These are phyloP conservation scores for Chlorella sp. DNA, from an alignment of 139 green algal species.

Conservation along the genomic window DNA sequence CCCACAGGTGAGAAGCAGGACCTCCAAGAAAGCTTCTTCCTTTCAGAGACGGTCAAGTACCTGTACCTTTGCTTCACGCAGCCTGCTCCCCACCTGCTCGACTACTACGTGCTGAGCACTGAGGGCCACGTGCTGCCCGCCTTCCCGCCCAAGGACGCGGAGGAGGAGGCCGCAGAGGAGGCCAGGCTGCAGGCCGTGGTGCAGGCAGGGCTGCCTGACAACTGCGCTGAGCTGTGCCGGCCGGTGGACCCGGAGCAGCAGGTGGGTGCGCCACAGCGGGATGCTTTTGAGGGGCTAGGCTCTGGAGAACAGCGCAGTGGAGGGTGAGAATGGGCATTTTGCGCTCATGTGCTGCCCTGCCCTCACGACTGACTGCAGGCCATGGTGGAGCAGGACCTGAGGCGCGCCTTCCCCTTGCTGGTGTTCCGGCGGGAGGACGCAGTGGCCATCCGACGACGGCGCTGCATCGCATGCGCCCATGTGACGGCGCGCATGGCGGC, in stretches of 20 bases:
- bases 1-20: constrained; percentile 57
- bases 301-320: too few relatives aligned
- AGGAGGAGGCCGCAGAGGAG: neutral
- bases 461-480: constrained; percentile 31
- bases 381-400: constrained; percentile 15
- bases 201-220: neutral
- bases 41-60: constrained; percentile 88
- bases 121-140: constrained; percentile 61
- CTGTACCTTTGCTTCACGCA: constrained; percentile 70
- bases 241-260: neutral
- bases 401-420: constrained; percentile 42
- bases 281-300: too few relatives aligned
- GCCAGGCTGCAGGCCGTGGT: neutral
- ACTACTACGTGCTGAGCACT: constrained; percentile 54
- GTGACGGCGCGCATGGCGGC: constrained; percentile 19
- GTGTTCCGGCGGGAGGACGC: constrained; percentile 16
- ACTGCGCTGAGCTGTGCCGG: neutral
- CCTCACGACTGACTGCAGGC: neutral
- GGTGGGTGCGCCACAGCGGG: neutral
- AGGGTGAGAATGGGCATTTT: neutral
- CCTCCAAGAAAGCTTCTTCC: constrained; percentile 87
- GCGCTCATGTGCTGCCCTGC: neutral
- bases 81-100: constrained; percentile 19
- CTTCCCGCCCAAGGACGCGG: neutral
- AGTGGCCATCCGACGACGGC: constrained; percentile 30